These are phyloP conservation scores for Bruguiera parviflora DNA, from an alignment of 345 rosid species.

Conservation along the genomic window DNA sequence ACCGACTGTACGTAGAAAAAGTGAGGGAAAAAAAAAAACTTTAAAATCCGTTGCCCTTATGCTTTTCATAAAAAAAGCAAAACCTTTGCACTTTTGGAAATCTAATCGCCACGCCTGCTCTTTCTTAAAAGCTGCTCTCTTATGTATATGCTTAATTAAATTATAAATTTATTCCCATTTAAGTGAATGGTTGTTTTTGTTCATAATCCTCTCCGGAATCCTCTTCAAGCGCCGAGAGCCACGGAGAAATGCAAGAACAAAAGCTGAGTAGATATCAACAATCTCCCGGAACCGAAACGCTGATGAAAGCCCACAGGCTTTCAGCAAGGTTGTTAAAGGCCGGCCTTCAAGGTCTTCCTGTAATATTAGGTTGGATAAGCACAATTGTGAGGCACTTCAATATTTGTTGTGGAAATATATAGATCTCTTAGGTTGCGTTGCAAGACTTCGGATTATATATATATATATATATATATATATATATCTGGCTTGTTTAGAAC, in stretches of 20 bases:
- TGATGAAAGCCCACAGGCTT: constrained; percentile 17
- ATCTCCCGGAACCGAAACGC: constrained; percentile 21
- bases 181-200: background rate
- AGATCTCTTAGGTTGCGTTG: constrained; percentile 6
- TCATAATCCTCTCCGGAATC: background rate
- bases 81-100: too few species aligned
- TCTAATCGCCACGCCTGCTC: background rate
- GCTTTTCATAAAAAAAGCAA: too few species aligned
- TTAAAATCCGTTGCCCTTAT: too few species aligned
- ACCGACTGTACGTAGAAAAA: too few species aligned
- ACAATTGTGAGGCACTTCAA: constrained; percentile 7
- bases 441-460: constrained; percentile 1
- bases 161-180: background rate
- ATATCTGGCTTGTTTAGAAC: constrained; percentile 14
- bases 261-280: constrained; percentile 30
- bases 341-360: constrained; percentile 14
- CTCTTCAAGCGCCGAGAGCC: constrained; percentile 70
- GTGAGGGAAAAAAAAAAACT: too few species aligned
- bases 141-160: background rate
- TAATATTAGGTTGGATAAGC: constrained; percentile 14
- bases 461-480: background rate
- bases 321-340: constrained; percentile 32
- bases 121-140: background rate
- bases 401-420: constrained; percentile 12
- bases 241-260: constrained; percentile 76